Percentiles rank a stretch among this genome's conserved stretches.
These are phyloP conservation scores for Thermochaetoides dissita DNA, from an alignment of 2,329 filamentous ascomycete species.

Conservation along the genomic window DNA sequence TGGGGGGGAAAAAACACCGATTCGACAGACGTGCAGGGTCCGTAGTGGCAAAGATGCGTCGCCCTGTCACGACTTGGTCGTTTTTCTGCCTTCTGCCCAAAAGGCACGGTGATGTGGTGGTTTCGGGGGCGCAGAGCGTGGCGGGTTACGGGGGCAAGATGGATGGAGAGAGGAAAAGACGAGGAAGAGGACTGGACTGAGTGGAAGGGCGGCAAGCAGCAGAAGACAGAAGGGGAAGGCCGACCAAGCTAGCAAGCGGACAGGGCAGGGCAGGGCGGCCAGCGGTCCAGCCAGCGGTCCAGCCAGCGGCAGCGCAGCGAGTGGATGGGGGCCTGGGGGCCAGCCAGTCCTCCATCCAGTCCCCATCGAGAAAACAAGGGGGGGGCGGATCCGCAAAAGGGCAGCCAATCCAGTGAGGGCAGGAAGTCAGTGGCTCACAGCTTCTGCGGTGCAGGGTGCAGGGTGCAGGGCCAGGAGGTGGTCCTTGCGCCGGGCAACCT, in stretches of 20 bases:
- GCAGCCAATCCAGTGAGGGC: slow-evolving; percentile 9
- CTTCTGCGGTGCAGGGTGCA: not conserved
- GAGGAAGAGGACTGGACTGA: slow-evolving; percentile 1
- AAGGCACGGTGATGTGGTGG: no score
- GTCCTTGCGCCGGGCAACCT: not conserved
- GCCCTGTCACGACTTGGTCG: no score
- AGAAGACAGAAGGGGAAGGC: slow-evolving; percentile 11
- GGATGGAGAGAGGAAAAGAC: slow-evolving; percentile 11
- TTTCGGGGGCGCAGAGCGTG: slow-evolving; percentile 9
- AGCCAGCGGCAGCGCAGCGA: no score
- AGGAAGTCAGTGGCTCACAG: slow-evolving; percentile 5
- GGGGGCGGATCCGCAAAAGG: slow-evolving; percentile 1
- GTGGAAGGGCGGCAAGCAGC: no score
- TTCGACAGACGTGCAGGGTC: no score
- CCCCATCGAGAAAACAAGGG: no score
- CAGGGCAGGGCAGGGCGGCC: not conserved
- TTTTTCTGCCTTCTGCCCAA: no score
- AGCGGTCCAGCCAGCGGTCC: no score
- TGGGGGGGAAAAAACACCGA: no score
- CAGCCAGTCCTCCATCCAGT: no score
- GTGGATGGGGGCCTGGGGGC: no score
- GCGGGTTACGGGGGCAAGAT: slow-evolving; percentile 11
- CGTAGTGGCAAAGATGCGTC: no score
- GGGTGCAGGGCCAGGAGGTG: slow-evolving; percentile 2
- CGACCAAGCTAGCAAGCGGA: slow-evolving; percentile 7